Percentiles rank a stretch among this genome's conserved stretches.
Conservation (phyloP, 495 filamentous ascomycete species). For the Aspergillus avenaceus region DNA sequence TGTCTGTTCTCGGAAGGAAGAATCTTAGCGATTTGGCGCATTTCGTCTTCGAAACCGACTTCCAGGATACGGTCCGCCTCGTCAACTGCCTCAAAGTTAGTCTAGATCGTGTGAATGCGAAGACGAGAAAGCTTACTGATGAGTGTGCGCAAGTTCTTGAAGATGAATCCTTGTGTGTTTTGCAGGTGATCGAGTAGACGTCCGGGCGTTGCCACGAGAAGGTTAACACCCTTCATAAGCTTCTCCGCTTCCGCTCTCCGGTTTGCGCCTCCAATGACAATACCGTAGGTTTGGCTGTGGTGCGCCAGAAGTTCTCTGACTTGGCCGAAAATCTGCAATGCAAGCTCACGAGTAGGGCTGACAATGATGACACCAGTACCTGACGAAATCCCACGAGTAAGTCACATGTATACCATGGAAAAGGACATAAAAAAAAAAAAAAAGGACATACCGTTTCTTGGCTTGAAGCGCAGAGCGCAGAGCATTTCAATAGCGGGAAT, state of each 20-base stretch:
- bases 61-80: conserved; percentile 94
- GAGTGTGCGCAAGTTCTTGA: conserved; percentile 85
- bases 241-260: conserved; percentile 89
- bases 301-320: conserved; percentile 84
- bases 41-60: conserved; percentile 97
- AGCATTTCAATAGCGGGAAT: conserved; percentile 96
- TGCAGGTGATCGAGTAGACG: conserved; percentile 91
- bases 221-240: conserved; percentile 87
- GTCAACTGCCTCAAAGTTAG: conserved; percentile 39
- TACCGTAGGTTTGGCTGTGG: conserved; percentile 90
- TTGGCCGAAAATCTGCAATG: conserved; percentile 94
- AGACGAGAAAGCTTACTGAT: conserved; percentile 32
- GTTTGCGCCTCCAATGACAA: conserved; percentile 94
- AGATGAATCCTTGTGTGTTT: conserved; percentile 87
- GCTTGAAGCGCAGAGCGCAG: conserved; percentile 82
- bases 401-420: background rate
- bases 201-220: conserved; percentile 90
- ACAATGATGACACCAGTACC: conserved; percentile 86
- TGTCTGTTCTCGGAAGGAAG: conserved; percentile 84
- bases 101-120: background rate
- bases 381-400: conserved; percentile 7
- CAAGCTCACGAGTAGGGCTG: conserved; percentile 67
- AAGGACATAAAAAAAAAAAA: background rate
- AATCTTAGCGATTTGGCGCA: conserved; percentile 95
- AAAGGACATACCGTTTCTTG: conserved; percentile 53